Percentiles rank a stretch among this genome's conserved stretches.
Evolutionary conservation across 1,284 basidiomycete genomes (phyloP).

Genomic region (Wolfiporia cocos): DNA sequence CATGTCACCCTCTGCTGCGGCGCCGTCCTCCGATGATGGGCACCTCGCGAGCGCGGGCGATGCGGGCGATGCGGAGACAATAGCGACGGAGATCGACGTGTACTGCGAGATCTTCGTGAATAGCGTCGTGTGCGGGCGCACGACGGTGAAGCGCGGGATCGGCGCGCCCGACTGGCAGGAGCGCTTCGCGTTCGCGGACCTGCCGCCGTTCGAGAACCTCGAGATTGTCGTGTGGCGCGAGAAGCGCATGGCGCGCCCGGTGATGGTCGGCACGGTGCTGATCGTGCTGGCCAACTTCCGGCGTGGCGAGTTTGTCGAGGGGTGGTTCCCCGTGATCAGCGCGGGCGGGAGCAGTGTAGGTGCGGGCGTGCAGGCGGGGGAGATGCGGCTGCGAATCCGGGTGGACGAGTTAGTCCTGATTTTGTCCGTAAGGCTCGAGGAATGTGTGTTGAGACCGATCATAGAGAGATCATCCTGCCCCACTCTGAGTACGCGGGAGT

Average conservation of each 20-base stretch:
- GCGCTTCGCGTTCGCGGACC: conserved; percentile 61
- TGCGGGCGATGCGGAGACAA: conserved; percentile 30
- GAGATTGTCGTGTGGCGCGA: conserved; percentile 62
- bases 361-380: conserved; percentile 59
- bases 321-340: conserved; percentile 76
- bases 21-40: conserved; percentile 14
- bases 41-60: conserved; percentile 4
- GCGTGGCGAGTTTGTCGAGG: conserved; percentile 67
- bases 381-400: conserved; percentile 63
- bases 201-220: conserved; percentile 65
- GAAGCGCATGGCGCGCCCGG: conserved; percentile 53
- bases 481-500: conserved; percentile 49
- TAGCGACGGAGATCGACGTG: conserved; percentile 57
- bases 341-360: conserved; percentile 29
- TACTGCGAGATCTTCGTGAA: conserved; percentile 69
- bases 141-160: conserved; percentile 62
- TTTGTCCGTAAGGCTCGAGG: conserved; percentile 7
- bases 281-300: conserved; percentile 67
- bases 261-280: conserved; percentile 52
- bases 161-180: conserved; percentile 75
- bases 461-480: conserved; percentile 72
- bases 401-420: conserved; percentile 64
- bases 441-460: conserved; percentile 3
- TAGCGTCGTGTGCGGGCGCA: conserved; percentile 58
- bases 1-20: background rate